These are phyloP conservation scores for Macadamia tetraphylla DNA, from an alignment of 164 flowering plant genomes.

Conservation along the genomic window DNA sequence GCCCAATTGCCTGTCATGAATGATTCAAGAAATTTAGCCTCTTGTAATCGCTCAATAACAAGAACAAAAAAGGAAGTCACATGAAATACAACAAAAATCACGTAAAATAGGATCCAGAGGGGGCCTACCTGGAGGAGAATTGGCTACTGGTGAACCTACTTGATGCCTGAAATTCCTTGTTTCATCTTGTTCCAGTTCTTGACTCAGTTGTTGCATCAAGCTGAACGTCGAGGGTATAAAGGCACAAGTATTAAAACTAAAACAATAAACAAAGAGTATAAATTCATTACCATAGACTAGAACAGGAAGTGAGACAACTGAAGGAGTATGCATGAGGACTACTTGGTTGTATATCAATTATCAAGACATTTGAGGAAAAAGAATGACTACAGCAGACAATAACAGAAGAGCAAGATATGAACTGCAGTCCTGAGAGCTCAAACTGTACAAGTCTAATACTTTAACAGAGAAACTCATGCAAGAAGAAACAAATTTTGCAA, in stretches of 20 bases:
- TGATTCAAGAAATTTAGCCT: constrained; percentile 3
- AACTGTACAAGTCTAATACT: not conserved
- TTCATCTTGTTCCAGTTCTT: constrained; percentile 82
- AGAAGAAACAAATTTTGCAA: not conserved
- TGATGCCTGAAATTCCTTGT: constrained; percentile 47
- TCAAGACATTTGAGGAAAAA: not conserved
- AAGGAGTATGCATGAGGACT: not conserved
- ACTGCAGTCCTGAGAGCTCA: not conserved
- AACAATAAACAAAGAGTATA: constrained; percentile 1
- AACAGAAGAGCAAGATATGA: not conserved
- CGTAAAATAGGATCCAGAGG: not conserved
- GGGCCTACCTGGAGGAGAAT: constrained; percentile 79
- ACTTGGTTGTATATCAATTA: not conserved
- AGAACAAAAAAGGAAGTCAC: not conserved
- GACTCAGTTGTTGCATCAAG: constrained; percentile 78
- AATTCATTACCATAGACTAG: not conserved
- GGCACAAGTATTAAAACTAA: not conserved
- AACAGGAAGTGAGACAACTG: not conserved
- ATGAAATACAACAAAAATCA: not conserved
- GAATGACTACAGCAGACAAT: not conserved
- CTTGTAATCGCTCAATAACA: not conserved
- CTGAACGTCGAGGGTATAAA: constrained; percentile 30
- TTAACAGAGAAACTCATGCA: not conserved
- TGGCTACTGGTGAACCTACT: constrained; percentile 75
- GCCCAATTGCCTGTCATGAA: constrained; percentile 69